Percentiles rank a stretch among this genome's conserved stretches.
Conservation (phyloP, 257 asterid genomes). For the Solanum virginianum region DNA sequence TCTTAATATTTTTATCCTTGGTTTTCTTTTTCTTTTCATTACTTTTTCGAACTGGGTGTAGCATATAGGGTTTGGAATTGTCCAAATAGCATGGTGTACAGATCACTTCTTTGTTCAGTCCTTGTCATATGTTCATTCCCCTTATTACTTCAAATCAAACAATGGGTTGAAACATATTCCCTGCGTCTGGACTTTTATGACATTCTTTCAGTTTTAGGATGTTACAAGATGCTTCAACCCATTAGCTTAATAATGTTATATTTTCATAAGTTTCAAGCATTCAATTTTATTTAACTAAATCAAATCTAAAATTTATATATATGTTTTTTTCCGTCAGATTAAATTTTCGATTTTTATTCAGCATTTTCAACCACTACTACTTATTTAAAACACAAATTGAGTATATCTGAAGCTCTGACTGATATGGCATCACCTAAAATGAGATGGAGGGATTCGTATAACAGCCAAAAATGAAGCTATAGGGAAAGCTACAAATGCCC, state of each 20-base stretch:
- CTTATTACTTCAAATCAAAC: neutral
- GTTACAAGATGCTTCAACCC: neutral
- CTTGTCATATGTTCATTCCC: neutral
- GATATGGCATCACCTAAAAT: neutral
- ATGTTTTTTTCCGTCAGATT: neutral
- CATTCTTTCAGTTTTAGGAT: neutral
- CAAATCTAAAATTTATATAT: neutral
- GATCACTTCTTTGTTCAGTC: neutral
- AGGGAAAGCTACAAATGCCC: slow-evolving; percentile 3
- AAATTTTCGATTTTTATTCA: neutral
- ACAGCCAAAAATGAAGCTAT: neutral
- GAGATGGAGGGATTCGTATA: neutral
- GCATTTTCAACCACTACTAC: neutral
- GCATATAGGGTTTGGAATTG: neutral
- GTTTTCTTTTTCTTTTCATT: neutral
- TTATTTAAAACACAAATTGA: neutral
- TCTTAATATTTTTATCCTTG: neutral
- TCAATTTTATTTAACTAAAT: neutral
- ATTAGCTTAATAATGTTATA: neutral
- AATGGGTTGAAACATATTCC: neutral
- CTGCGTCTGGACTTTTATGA: neutral
- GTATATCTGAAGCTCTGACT: neutral
- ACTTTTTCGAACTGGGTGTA: neutral
- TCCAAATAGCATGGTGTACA: neutral
- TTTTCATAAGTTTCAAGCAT: neutral